Percentiles rank a stretch among this genome's conserved stretches.
phyloP scores from a whole-genome alignment of 2,329 filamentous ascomycete species.

The Albophoma yamanashiensis region DNA sequence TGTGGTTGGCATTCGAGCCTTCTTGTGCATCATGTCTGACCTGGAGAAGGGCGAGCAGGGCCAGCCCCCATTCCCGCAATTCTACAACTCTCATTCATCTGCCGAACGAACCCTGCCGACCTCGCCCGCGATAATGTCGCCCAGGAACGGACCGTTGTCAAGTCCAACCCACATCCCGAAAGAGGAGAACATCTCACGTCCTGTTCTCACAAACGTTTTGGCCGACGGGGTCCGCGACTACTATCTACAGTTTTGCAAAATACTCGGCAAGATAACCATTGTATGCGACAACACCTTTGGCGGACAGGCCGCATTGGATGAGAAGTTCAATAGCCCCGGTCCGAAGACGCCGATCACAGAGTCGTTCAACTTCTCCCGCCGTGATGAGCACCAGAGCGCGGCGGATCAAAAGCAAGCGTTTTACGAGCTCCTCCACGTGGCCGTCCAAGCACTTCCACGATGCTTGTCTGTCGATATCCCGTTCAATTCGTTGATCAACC shows the following conservation, averaged over 20 bases:
- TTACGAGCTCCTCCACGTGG: conserved; percentile 90
- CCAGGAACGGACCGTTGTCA: conserved; percentile 15
- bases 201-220: conserved; percentile 51
- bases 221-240: conserved; percentile 72
- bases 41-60: conserved; percentile 73
- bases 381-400: conserved; percentile 63
- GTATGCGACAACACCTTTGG: conserved; percentile 97
- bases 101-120: conserved; percentile 32
- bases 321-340: conserved; percentile 79
- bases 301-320: conserved; percentile 86
- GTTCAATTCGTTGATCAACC: conserved; percentile 86
- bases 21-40: conserved; percentile 86
- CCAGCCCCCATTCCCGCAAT: conserved; percentile 73
- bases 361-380: conserved; percentile 80
- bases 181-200: conserved; percentile 57
- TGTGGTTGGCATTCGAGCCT: conserved; percentile 93
- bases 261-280: conserved; percentile 89
- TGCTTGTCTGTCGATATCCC: conserved; percentile 85
- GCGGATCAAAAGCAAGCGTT: conserved; percentile 86
- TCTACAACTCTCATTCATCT: conserved; percentile 32
- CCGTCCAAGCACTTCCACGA: conserved; percentile 88
- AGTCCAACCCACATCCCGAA: conserved; percentile 18
- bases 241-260: conserved; percentile 86
- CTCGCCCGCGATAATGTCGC: conserved; percentile 37
- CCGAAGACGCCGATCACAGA: conserved; percentile 94